Conservation (phyloP, 345 rosid species). For the Citrus hindsii region DNA sequence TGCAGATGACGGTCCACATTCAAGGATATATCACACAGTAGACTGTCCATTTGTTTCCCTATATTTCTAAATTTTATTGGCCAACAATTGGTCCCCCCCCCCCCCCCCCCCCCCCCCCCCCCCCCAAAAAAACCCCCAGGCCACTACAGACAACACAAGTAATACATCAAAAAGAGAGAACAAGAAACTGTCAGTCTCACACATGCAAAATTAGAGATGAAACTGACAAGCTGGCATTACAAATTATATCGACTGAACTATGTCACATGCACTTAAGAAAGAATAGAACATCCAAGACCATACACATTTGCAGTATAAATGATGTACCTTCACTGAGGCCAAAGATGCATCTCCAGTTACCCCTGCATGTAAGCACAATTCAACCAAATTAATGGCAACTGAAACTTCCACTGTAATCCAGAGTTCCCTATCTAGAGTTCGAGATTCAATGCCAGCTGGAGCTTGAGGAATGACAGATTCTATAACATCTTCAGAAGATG, state of each 20-base stretch:
- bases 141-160: background rate
- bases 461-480: conserved; percentile 45
- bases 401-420: conserved; percentile 75
- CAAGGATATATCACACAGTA: background rate
- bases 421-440: conserved; percentile 31
- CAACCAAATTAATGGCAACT: conserved; percentile 66
- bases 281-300: background rate
- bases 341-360: conserved; percentile 65
- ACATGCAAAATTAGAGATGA: background rate
- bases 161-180: background rate
- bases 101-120: too few relatives aligned
- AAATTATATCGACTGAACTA: background rate
- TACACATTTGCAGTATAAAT: background rate
- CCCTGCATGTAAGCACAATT: conserved; percentile 73
- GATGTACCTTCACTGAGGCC: conserved; percentile 73
- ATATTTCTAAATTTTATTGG: background rate
- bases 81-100: background rate
- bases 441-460: conserved; percentile 31
- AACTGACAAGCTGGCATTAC: background rate
- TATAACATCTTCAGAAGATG: conserved; percentile 40
- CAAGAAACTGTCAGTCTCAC: background rate
- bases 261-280: background rate
- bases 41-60: background rate
- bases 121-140: too few relatives aligned
- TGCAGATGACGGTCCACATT: background rate